These are phyloP conservation scores for Nepenthes mirabilis DNA, from an alignment of 148 eudicot genomes.

Conservation along the genomic window DNA sequence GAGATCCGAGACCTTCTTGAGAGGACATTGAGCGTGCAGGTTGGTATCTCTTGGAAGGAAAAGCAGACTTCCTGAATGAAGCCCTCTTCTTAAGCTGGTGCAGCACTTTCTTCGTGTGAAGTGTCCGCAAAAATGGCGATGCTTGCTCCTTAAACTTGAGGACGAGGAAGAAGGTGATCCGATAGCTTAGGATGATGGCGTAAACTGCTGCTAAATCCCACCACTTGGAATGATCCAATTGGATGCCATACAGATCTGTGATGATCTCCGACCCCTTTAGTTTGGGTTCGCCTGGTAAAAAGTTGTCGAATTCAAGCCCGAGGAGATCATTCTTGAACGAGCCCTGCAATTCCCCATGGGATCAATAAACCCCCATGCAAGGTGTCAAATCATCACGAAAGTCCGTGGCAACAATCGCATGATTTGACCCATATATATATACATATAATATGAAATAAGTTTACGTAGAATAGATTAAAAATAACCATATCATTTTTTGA, in stretches of 20 bases:
- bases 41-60: constrained; percentile 55
- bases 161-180: constrained; percentile 40
- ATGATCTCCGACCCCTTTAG: constrained; percentile 44
- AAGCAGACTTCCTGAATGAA: constrained; percentile 46
- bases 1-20: constrained; percentile 87
- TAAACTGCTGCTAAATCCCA: constrained; percentile 49
- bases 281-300: constrained; percentile 41
- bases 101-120: constrained; percentile 44
- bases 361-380: not conserved
- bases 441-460: no score
- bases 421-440: no score
- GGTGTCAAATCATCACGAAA: no score
- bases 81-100: constrained; percentile 48
- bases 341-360: constrained; percentile 39
- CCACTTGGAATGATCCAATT: constrained; percentile 64
- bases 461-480: no score
- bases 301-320: constrained; percentile 62
- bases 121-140: constrained; percentile 28
- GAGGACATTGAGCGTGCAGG: constrained; percentile 49
- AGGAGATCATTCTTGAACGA: constrained; percentile 61
- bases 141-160: constrained; percentile 53
- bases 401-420: no score
- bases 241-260: constrained; percentile 32
- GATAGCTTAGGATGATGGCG: constrained; percentile 37
- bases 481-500: no score